Conservation (phyloP, 2,329 filamentous ascomycete genomes). For the Ciborinia camelliae region DNA sequence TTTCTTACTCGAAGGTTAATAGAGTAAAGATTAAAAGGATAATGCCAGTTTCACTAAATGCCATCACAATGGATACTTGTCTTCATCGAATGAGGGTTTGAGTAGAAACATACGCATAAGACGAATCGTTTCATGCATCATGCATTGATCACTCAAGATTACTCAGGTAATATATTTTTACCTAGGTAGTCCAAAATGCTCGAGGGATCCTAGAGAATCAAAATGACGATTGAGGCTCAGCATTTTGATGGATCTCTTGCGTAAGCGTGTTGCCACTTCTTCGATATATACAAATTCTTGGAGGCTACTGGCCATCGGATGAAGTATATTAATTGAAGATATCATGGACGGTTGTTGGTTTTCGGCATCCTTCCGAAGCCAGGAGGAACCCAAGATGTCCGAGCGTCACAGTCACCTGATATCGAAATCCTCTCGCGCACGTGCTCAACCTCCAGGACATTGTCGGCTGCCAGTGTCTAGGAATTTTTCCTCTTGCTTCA, state of each 20-base stretch:
- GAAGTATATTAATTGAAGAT: neutral
- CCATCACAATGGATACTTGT: neutral
- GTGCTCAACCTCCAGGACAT: neutral
- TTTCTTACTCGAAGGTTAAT: neutral
- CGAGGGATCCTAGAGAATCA: neutral
- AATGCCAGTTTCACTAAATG: conserved; percentile 12
- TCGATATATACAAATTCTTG: neutral
- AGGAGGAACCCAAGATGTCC: neutral
- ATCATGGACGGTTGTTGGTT: neutral
- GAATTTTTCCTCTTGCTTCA: neutral
- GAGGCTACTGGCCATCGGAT: neutral
- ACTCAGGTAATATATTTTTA: conserved; percentile 6
- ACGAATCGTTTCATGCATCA: conserved; percentile 3
- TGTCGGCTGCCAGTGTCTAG: neutral
- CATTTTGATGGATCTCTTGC: neutral
- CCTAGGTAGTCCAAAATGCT: neutral
- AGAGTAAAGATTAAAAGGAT: conserved; percentile 9
- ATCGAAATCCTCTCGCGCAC: neutral
- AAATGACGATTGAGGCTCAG: neutral
- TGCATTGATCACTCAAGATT: conserved; percentile 13
- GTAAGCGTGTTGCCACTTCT: neutral
- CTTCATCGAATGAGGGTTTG: neutral
- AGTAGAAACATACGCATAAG: neutral
- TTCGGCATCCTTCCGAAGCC: neutral
- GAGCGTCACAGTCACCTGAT: neutral